phyloP scores from a whole-genome alignment of 495 filamentous ascomycete species.

The Bombardia bombarda region DNA sequence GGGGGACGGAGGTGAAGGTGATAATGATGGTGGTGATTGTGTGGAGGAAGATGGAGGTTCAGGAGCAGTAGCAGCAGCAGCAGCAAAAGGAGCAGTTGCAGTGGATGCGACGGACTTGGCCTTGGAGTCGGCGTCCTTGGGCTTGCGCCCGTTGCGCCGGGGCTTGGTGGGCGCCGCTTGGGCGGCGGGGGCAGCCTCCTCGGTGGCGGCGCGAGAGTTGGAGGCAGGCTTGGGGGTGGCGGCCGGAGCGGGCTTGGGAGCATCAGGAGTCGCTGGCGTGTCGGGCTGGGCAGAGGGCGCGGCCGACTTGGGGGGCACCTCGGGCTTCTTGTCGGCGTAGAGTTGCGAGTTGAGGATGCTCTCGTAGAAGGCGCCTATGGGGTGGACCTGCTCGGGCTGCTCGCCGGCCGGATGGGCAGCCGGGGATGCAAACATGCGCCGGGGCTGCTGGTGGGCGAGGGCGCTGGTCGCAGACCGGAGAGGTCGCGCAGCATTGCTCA shows the following conservation, averaged over 20 bases:
- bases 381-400: slow-evolving; percentile 23
- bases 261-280: slow-evolving; percentile 8
- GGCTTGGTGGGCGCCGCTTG: slow-evolving; percentile 8
- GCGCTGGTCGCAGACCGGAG: slow-evolving; percentile 16
- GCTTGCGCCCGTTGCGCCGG: slow-evolving; percentile 20
- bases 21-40: slow-evolving; percentile 19
- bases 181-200: slow-evolving; percentile 10
- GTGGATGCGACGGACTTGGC: slow-evolving; percentile 29
- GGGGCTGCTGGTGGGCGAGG: slow-evolving; percentile 11
- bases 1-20: slow-evolving; percentile 16
- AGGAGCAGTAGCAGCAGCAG: slow-evolving; percentile 7
- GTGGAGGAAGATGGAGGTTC: slow-evolving; percentile 10
- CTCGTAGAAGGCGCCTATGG: slow-evolving; percentile 35
- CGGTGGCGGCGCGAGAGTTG: no score
- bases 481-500: slow-evolving; percentile 11
- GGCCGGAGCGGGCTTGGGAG: slow-evolving; percentile 18
- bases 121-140: slow-evolving; percentile 26
- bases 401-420: slow-evolving; percentile 10
- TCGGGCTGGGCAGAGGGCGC: slow-evolving; percentile 15
- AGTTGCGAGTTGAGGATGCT: slow-evolving; percentile 34
- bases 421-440: slow-evolving; percentile 16
- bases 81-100: slow-evolving; percentile 23
- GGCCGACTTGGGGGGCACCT: slow-evolving; percentile 12
- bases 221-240: slow-evolving; percentile 32
- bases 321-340: slow-evolving; percentile 22